Conservation (phyloP, 2,329 filamentous ascomycete species). For the Pseudocercospora macadamiae region DNA sequence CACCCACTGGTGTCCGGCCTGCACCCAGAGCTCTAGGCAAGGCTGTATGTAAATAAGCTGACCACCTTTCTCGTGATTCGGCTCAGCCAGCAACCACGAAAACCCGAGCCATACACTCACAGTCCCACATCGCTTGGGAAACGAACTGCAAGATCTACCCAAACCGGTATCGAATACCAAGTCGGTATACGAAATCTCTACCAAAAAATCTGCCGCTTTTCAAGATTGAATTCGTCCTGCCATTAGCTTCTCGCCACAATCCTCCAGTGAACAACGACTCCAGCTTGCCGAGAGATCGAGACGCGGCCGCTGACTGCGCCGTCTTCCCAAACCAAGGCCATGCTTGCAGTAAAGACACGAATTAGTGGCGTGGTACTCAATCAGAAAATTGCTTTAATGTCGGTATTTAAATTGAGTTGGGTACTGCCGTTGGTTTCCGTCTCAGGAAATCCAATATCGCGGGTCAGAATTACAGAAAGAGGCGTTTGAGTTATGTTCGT, state of each 20-base stretch:
- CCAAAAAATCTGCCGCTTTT: not conserved
- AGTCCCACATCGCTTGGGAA: not conserved
- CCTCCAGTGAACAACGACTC: not conserved
- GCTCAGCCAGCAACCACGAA: too few species aligned
- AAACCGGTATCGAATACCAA: not conserved
- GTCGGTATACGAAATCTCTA: too few species aligned
- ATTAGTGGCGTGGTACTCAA: slow-evolving; percentile 1
- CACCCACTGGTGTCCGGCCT: not conserved
- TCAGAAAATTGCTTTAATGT: not conserved
- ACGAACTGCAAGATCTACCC: too few species aligned
- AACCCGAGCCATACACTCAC: not conserved
- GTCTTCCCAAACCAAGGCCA: not conserved
- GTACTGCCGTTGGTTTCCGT: slow-evolving; percentile 9
- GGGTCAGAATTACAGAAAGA: not conserved
- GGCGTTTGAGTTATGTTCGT: not conserved
- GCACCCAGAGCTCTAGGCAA: not conserved
- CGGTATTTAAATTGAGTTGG: slow-evolving; percentile 7
- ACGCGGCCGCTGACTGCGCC: not conserved
- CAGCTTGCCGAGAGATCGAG: not conserved
- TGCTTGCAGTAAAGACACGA: not conserved
- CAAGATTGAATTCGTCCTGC: slow-evolving; percentile 6
- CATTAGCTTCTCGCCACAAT: too few species aligned
- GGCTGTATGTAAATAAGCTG: not conserved
- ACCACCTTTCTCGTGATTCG: not conserved
- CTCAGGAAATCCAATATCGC: not conserved